Percentiles rank a stretch among this genome's conserved stretches.
phyloP scores from a whole-genome alignment of 768 basidiomycete species.

The Phlebiopsis flavidoalba region DNA sequence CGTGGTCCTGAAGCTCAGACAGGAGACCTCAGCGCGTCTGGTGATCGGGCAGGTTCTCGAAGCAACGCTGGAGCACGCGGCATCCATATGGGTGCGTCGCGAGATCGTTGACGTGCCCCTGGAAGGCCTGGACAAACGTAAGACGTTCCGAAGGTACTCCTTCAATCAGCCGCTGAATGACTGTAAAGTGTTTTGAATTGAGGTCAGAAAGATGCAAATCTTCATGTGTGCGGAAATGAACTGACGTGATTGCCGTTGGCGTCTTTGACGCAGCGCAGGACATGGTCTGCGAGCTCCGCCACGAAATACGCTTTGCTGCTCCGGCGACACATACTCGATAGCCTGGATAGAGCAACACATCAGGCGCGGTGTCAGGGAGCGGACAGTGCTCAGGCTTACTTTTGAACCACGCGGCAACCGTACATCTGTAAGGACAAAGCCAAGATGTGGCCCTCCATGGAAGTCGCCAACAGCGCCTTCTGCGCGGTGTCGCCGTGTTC shows the following conservation, averaged over 20 bases:
- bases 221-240: not conserved
- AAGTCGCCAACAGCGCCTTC: conserved; percentile 58
- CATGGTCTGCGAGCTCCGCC: conserved; percentile 71
- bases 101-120: conserved; percentile 73
- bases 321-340: conserved; percentile 72
- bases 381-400: conserved; percentile 36
- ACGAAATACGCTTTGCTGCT: conserved; percentile 76
- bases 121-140: conserved; percentile 69
- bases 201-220: not conserved
- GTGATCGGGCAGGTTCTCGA: conserved; percentile 74
- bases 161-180: conserved; percentile 86
- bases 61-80: conserved; percentile 88
- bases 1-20: conserved; percentile 75
- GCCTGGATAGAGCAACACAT: conserved; percentile 46
- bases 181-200: conserved; percentile 35
- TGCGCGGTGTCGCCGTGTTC: conserved; percentile 80
- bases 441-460: conserved; percentile 76
- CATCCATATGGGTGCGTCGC: conserved; percentile 92
- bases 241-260: conserved; percentile 92
- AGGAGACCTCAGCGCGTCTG: conserved; percentile 67
- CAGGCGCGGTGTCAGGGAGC: not conserved
- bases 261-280: conserved; percentile 84
- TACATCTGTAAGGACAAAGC: conserved; percentile 87
- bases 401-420: conserved; percentile 93
- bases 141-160: conserved; percentile 72